Conservation (phyloP, 2,329 filamentous ascomycete genomes). For the Scortechinia acanthostroma region DNA sequence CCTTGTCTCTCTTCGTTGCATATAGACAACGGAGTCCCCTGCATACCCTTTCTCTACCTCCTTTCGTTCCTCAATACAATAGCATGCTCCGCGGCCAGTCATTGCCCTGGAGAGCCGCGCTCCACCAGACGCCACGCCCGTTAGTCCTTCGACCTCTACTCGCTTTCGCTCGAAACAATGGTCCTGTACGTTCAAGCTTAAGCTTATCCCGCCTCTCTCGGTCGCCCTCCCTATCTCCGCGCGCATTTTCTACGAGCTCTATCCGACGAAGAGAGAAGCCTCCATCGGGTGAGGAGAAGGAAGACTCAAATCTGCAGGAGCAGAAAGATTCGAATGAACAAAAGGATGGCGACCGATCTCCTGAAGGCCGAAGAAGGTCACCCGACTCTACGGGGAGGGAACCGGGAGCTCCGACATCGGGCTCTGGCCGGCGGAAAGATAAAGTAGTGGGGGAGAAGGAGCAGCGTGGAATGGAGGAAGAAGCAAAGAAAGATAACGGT, state of each 20-base stretch:
- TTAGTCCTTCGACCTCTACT: background rate
- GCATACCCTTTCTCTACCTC: background rate
- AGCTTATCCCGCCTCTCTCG: background rate
- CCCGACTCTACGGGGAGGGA: background rate
- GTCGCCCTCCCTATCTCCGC: background rate
- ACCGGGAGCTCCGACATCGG: background rate
- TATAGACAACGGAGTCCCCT: background rate
- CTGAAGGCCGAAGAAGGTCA: background rate
- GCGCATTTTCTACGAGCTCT: background rate
- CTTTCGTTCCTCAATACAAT: background rate
- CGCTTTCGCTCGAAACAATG: background rate
- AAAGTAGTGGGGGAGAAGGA: background rate
- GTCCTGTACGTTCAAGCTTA: background rate
- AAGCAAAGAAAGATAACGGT: background rate
- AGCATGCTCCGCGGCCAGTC: constrained; percentile 3
- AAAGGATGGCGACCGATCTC: background rate
- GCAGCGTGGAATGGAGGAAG: background rate
- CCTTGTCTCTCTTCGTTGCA: no score
- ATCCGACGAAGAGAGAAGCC: background rate
- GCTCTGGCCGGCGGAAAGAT: background rate
- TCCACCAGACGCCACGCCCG: background rate
- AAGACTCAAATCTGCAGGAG: background rate
- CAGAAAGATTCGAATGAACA: background rate
- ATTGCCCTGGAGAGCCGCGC: constrained; percentile 2
- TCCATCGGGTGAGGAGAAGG: background rate